Conservation (phyloP, 768 basidiomycete species). For the Agrocybe pediades region DNA sequence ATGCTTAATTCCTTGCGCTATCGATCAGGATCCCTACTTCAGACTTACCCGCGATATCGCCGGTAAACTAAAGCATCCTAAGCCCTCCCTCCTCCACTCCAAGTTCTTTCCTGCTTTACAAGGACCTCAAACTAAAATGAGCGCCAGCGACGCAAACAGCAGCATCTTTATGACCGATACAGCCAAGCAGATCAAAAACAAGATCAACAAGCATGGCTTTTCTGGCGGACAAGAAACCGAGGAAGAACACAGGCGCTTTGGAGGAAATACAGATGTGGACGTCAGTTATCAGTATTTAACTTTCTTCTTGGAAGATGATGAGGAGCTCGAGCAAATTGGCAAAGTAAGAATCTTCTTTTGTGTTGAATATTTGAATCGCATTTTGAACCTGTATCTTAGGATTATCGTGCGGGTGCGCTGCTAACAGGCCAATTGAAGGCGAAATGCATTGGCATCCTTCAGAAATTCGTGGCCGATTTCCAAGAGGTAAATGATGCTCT, state of each 20-base stretch:
- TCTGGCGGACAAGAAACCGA: slow-evolving; percentile 95
- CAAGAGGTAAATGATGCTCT: slow-evolving; percentile 54
- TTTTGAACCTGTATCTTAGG: slow-evolving; percentile 44
- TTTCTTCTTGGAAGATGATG: slow-evolving; percentile 96
- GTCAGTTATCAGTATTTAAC: slow-evolving; percentile 93
- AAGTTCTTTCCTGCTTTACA: slow-evolving; percentile 99
- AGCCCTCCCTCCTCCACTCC: slow-evolving; percentile 89
- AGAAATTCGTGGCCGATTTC: slow-evolving; percentile 82
- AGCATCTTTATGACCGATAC: slow-evolving; percentile 98
- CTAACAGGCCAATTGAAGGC: slow-evolving; percentile 92
- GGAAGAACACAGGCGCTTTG: slow-evolving; percentile 87
- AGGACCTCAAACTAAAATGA: slow-evolving; percentile 99
- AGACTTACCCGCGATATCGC: slow-evolving; percentile 96
- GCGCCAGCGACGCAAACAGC: slow-evolving; percentile 90
- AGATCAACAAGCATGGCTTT: slow-evolving; percentile 95
- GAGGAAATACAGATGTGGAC: slow-evolving; percentile 94
- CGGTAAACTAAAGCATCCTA: slow-evolving; percentile 91
- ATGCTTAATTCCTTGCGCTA: slow-evolving; percentile 95
- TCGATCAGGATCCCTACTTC: slow-evolving; percentile 98
- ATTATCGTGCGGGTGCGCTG: slow-evolving; percentile 86
- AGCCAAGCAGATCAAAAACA: slow-evolving; percentile 92
- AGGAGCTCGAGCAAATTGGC: slow-evolving; percentile 75
- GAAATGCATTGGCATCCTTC: slow-evolving; percentile 80
- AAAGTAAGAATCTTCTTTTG: slow-evolving; percentile 49
- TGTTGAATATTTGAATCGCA: not conserved